Conservation (phyloP, 2,329 filamentous ascomycete species). For the Ceratocystis eucalypticola region DNA sequence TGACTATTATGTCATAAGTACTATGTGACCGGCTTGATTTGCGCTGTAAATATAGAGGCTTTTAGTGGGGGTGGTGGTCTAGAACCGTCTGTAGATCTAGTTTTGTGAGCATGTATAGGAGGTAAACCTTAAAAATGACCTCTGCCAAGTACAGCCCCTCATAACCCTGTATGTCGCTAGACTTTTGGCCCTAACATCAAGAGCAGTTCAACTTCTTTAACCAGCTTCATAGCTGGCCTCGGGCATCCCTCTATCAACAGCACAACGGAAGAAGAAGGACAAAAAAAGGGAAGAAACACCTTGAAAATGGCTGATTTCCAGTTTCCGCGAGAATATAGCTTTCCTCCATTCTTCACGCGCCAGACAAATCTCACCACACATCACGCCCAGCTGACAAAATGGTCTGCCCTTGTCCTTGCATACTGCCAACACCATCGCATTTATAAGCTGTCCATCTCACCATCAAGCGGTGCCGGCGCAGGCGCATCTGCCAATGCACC, state of each 20-base stretch:
- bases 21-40: background rate
- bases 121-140: no score
- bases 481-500: constrained; percentile 6
- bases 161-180: background rate
- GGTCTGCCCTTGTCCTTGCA: constrained; percentile 70
- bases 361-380: constrained; percentile 62
- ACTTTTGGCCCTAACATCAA: background rate
- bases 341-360: constrained; percentile 75
- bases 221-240: background rate
- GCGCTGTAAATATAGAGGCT: background rate
- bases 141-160: background rate
- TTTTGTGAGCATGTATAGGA: no score
- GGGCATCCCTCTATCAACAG: no score
- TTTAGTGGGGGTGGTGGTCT: background rate
- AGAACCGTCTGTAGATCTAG: no score
- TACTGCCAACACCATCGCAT: constrained; percentile 70
- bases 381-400: constrained; percentile 66
- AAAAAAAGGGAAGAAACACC: background rate
- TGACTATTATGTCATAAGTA: background rate
- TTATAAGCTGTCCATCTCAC: constrained; percentile 56
- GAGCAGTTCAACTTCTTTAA: background rate
- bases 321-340: constrained; percentile 55
- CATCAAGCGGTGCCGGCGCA: constrained; percentile 40
- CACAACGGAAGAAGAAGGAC: no score
- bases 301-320: constrained; percentile 29